A percentile compares a stretch with the other conserved stretches of the same genome.
These are phyloP conservation scores for Arthrobotrys sphaeroides DNA, from an alignment of 2,329 filamentous ascomycete species.

Conservation along the genomic window DNA sequence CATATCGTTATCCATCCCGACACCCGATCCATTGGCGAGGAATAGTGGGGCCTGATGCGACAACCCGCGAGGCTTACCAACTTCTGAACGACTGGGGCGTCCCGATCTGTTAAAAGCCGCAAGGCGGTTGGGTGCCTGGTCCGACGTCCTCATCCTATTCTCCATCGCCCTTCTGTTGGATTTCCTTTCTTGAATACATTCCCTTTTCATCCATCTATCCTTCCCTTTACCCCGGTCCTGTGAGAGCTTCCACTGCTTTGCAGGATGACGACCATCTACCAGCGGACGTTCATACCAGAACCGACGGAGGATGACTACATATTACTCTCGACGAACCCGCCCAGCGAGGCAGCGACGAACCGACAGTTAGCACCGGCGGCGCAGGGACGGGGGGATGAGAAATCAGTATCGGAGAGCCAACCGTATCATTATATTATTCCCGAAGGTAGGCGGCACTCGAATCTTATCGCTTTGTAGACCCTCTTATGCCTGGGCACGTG, in stretches of 20 bases:
- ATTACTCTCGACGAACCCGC: conserved; percentile 29
- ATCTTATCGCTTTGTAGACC: background rate
- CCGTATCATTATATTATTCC: conserved; percentile 51
- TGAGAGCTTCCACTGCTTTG: conserved; percentile 15
- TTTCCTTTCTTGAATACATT: conserved; percentile 23
- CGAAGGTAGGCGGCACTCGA: conserved; percentile 31
- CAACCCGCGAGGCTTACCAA: conserved; percentile 43
- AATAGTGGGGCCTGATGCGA: conserved; percentile 44
- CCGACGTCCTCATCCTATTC: background rate
- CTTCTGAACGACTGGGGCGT: conserved; percentile 12
- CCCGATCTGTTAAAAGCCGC: conserved; percentile 32
- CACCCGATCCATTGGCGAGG: conserved; percentile 47
- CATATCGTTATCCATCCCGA: conserved; percentile 35
- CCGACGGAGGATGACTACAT: conserved; percentile 51
- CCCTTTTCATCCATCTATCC: background rate
- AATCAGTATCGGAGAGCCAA: conserved; percentile 33
- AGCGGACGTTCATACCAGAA: conserved; percentile 44
- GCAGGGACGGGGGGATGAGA: conserved; percentile 33
- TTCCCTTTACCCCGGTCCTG: conserved; percentile 4
- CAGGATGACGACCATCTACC: conserved; percentile 51
- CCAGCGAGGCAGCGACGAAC: conserved; percentile 35
- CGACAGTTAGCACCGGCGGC: conserved; percentile 17
- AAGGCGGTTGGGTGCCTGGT: conserved; percentile 27
- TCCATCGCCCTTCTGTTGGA: conserved; percentile 34
- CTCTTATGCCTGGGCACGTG: background rate